Conservation (phyloP, 192 early-diverging fungal species). For the Irineochytrium annulatum region DNA sequence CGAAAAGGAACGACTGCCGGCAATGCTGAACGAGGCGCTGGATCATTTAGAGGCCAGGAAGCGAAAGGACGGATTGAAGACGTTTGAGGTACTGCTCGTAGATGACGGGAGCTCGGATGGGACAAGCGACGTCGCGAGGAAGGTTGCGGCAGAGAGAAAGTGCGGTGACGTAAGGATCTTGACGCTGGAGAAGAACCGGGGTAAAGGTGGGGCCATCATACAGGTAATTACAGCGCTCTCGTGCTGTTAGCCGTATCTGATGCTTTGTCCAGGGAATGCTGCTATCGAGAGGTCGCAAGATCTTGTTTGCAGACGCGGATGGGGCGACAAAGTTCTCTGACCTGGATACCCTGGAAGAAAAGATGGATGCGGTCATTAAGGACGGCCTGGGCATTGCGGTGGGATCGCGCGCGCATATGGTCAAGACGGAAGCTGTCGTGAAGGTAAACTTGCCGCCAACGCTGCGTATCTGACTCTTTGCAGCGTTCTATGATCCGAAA, state of each 20-base stretch:
- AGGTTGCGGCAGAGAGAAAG: constrained; percentile 33
- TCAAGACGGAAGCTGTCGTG: constrained; percentile 74
- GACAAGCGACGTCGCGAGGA: constrained; percentile 64
- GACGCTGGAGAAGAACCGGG: constrained; percentile 75
- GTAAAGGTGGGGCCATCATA: constrained; percentile 92
- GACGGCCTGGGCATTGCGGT: constrained; percentile 68
- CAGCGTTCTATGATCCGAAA: constrained; percentile 90
- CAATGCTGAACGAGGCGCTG: constrained; percentile 78
- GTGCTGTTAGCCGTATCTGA: neutral
- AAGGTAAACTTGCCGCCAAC: constrained; percentile 53
- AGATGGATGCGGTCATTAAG: constrained; percentile 32
- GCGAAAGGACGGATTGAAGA: constrained; percentile 5
- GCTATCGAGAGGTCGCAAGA: constrained; percentile 62
- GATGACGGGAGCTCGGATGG: constrained; percentile 87
- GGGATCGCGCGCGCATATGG: constrained; percentile 90
- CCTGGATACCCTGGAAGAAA: constrained; percentile 54
- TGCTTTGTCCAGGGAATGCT: constrained; percentile 68
- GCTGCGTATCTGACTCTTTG: no score
- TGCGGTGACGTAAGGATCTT: constrained; percentile 49
- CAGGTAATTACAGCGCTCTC: constrained; percentile 50
- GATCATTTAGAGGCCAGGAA: constrained; percentile 56
- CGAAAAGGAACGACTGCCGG: constrained; percentile 77
- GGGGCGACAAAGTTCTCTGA: constrained; percentile 92
- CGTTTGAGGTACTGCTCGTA: constrained; percentile 83
- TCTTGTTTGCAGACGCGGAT: constrained; percentile 95